These are phyloP conservation scores for Vigna angularis DNA, from an alignment of 306 rosid genomes.

Conservation along the genomic window DNA sequence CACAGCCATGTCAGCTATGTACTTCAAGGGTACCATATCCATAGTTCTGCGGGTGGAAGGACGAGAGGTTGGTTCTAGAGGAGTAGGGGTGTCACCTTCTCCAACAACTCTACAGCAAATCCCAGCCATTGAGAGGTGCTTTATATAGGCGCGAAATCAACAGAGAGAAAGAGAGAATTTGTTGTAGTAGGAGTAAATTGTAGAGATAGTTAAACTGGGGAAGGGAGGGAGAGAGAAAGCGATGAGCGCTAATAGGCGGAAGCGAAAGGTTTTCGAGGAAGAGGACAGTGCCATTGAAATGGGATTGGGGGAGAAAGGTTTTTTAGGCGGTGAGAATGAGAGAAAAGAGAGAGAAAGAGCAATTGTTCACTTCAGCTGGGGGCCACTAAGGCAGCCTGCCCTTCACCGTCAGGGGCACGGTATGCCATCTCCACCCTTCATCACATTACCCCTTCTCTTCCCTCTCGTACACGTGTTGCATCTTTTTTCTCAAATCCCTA, in stretches of 20 bases:
- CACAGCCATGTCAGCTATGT: slow-evolving; percentile 55
- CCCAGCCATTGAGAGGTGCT: slow-evolving; percentile 62
- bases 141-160: too few species aligned
- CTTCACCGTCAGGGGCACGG: slow-evolving; percentile 67
- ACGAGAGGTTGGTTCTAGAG: slow-evolving; percentile 53
- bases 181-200: too few species aligned
- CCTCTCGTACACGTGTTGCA: slow-evolving; percentile 56
- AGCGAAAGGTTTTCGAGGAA: background rate
- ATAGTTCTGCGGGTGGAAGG: slow-evolving; percentile 54
- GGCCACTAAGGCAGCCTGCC: slow-evolving; percentile 80
- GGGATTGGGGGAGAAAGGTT: slow-evolving; percentile 41
- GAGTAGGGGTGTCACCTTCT: slow-evolving; percentile 62
- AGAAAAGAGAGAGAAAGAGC: background rate
- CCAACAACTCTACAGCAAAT: slow-evolving; percentile 85
- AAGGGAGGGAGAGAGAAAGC: background rate
- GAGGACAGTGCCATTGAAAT: slow-evolving; percentile 35
- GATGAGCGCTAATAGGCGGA: background rate
- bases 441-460: background rate
- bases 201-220: too few species aligned
- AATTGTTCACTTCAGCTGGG: slow-evolving; percentile 53
- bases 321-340: slow-evolving; percentile 42
- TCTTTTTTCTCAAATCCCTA: background rate
- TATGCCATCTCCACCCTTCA: slow-evolving; percentile 43
- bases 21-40: slow-evolving; percentile 51
- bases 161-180: background rate